Evolutionary conservation across 257 asterid genomes (phyloP), one percentile per base, ranked within the genome.

Genomic region (Gynochthodes officinalis): DNA sequence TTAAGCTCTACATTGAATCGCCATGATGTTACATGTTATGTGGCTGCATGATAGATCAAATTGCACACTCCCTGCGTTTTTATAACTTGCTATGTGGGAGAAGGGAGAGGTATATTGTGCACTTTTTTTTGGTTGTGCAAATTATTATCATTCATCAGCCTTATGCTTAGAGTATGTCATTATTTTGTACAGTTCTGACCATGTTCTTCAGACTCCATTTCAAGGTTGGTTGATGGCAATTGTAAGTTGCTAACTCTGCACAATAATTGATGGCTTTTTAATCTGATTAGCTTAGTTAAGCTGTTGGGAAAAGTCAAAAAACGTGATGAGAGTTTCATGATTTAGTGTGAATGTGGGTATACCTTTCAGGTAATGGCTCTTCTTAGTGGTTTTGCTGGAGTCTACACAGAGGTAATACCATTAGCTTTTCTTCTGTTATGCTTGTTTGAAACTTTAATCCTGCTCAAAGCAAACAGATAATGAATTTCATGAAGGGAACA

Each of bases 371-470:
- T 89, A 65, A 95, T 95, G 99, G 99, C 99, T 74, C 96, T 92
- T 85, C 95, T 95, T 69, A 95, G 99, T 84, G 99, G 99, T 78
- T 95, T 95, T 87, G 99, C 98, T 74, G 99, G 99, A 84, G 99
- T 95, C 67, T 95, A 92, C 86, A 95, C 99, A 6, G 99, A 95
- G 99, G 99, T 95, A 82, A 84, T 59, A 35, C 64, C 33, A 19
- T 28, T 23, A 0, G 27, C 5, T 35, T 39, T 14, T 35, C 21
- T 55, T 54, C 4, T 49, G n/a, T 13, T 21, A 54, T 30, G 28
- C 54, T 74, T 55, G 14, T 52, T 30, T 48, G 61, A 43, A 32
- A 25, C 19, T 28, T 10, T 67, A 55, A 21, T 19, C 42, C 48
- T 43, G 21, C 70, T 74, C 59, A 16, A 10, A 57, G 6, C 11